These are phyloP conservation scores for Xylariaceae sp. DNA, from an alignment of 2,329 filamentous ascomycete genomes.

Conservation along the genomic window DNA sequence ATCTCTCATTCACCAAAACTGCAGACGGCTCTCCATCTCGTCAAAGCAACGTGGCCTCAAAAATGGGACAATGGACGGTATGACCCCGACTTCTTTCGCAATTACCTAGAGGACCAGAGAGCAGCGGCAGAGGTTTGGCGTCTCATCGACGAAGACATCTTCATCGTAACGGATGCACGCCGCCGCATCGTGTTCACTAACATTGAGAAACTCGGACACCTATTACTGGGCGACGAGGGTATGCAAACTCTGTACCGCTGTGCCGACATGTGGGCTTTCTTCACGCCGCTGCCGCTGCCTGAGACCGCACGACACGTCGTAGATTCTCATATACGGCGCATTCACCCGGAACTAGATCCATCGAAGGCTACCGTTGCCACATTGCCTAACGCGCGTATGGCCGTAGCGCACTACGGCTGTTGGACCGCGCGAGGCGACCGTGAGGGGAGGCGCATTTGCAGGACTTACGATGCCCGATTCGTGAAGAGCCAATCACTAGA, in stretches of 20 bases:
- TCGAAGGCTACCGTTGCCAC: slow-evolving; percentile 23
- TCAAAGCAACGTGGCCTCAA: slow-evolving; percentile 11
- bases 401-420: slow-evolving; percentile 31
- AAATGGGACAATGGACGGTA: background rate
- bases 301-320: slow-evolving; percentile 28
- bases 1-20: background rate
- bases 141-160: slow-evolving; percentile 18
- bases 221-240: slow-evolving; percentile 15
- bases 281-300: slow-evolving; percentile 22
- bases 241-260: slow-evolving; percentile 2
- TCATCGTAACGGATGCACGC: slow-evolving; percentile 21
- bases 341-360: slow-evolving; percentile 32
- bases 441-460: slow-evolving; percentile 8
- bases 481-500: background rate
- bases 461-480: slow-evolving; percentile 7
- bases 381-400: slow-evolving; percentile 28
- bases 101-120: slow-evolving; percentile 20
- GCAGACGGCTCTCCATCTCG: background rate
- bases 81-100: slow-evolving; percentile 19
- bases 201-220: slow-evolving; percentile 19
- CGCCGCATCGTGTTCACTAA: slow-evolving; percentile 29
- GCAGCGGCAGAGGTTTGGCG: slow-evolving; percentile 15
- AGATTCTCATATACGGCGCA: slow-evolving; percentile 20
- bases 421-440: slow-evolving; percentile 19
- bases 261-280: slow-evolving; percentile 29